Percentiles rank a stretch among this genome's conserved stretches.
Evolutionary conservation across 1,284 basidiomycete genomes (phyloP).

Genomic region (Boletus smithii): DNA sequence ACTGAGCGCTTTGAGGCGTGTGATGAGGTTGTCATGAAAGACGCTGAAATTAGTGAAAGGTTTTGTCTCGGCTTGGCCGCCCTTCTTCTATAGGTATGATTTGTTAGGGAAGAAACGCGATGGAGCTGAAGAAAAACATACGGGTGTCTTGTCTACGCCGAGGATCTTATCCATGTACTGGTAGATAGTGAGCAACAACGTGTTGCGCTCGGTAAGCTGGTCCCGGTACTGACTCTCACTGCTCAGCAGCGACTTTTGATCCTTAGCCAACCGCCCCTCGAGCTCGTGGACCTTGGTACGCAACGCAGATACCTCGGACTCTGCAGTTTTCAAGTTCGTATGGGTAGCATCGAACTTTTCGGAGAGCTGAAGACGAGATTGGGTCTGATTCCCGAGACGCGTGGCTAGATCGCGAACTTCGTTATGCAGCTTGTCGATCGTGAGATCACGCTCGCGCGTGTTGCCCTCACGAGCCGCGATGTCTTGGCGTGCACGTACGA

Average conservation of each 20-base stretch:
- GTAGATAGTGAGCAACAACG: conserved; percentile 86
- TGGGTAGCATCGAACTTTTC: conserved; percentile 82
- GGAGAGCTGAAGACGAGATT: conserved; percentile 76
- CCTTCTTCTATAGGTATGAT: conserved; percentile 55
- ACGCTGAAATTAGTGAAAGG: conserved; percentile 91
- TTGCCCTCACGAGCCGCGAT: conserved; percentile 51
- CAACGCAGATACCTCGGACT: conserved; percentile 58
- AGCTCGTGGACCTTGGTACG: conserved; percentile 68
- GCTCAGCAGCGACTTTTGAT: conserved; percentile 69
- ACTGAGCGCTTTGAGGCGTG: conserved; percentile 78
- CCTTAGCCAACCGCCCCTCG: conserved; percentile 80
- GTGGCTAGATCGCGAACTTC: conserved; percentile 77
- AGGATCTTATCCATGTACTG: conserved; percentile 95
- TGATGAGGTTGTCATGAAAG: conserved; percentile 94
- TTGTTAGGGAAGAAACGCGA: neutral
- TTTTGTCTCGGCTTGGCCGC: conserved; percentile 74
- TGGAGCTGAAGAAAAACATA: conserved; percentile 40
- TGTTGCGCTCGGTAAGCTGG: conserved; percentile 90
- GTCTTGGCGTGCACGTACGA: conserved; percentile 71
- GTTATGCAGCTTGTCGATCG: conserved; percentile 60
- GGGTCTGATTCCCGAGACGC: conserved; percentile 78
- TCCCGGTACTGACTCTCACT: conserved; percentile 83
- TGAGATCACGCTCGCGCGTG: conserved; percentile 31
- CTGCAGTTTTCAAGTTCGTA: conserved; percentile 57
- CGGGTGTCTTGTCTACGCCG: conserved; percentile 80